Evolutionary conservation across 176 grass and related monocot genomes (phyloP).

Genomic region (Coix lacrymajobi): DNA sequence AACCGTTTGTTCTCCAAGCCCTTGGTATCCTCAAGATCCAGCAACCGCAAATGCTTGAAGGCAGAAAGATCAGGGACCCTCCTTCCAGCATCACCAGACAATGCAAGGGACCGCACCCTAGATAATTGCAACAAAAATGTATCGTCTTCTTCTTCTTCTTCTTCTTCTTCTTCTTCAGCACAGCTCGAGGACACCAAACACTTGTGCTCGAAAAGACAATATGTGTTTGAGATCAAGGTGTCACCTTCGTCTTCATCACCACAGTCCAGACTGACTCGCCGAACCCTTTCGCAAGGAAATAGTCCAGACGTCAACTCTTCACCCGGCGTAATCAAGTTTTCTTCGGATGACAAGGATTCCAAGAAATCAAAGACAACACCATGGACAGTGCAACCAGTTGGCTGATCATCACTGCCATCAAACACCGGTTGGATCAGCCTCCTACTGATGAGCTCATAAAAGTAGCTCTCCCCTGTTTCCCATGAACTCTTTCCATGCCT

Average conservation of each 20-base stretch:
- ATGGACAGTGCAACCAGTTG: constrained; percentile 8
- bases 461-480: constrained; percentile 30
- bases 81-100: background rate
- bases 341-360: background rate
- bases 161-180: background rate
- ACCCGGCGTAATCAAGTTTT: background rate
- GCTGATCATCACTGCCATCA: background rate
- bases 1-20: background rate
- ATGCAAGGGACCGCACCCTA: constrained; percentile 2
- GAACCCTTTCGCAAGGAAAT: background rate
- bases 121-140: background rate
- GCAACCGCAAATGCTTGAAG: background rate
- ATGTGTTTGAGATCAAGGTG: background rate
- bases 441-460: constrained; percentile 24
- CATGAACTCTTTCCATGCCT: background rate
- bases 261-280: background rate
- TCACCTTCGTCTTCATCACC: background rate
- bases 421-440: background rate
- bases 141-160: background rate
- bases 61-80: background rate
- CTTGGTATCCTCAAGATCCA: constrained; percentile 22
- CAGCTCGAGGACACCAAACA: background rate
- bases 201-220: background rate
- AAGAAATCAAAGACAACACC: constrained; percentile 7
- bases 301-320: background rate